Base-by-base conservation (phyloP, 2,329 filamentous ascomycete genomes). In the Penicillium hesseltinei region DNA sequence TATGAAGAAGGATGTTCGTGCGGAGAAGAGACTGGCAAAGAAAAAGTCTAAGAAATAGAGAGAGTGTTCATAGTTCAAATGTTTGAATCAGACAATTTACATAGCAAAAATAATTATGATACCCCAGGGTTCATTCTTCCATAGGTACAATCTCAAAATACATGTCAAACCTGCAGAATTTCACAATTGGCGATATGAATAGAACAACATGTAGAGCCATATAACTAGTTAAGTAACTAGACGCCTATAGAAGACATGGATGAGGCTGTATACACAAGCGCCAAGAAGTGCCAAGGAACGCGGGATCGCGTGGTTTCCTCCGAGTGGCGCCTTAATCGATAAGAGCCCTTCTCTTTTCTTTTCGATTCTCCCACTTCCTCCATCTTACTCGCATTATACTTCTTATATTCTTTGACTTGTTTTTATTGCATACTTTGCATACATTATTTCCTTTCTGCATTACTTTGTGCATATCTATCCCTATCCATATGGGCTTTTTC, bases 1-100 rank as follows among this genome's bases (percentile, higher is more conserved):
- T 66, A 86, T 97, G 86, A 97, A 97, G 86, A 97, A 97, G 87
- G 94, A 97, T 80, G 83, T 94, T 54, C 81, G 92, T 72, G 92
- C 89, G 2, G 83, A 93, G 76, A 96, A 96, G 85, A 84, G 92
- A 70, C 71, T 85, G 62, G 82, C 84, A 72, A 92, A 95, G 81
- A 90, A 87, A 78, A 88, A 84, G 80, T 84, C 85, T 43, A 70
- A 71, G 56, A 60, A 55, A 57, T 71, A 63, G 45, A 66, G 33
- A 45, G 46, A 46, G 33, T 59, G 52, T 62, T 43, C 43, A 60
- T 62, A 61, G 46, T 36, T 60, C 50, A 46, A 60, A 56, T 56
- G 46, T 47, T 60, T 54, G 46, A 60, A 54, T 56, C 54, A 33
- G 53, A 50, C 43, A 45, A 54, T 51, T 58, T 40, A 51, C 45